Conservation (phyloP, 164 flowering plant genomes). For the Akebia trifoliata region DNA sequence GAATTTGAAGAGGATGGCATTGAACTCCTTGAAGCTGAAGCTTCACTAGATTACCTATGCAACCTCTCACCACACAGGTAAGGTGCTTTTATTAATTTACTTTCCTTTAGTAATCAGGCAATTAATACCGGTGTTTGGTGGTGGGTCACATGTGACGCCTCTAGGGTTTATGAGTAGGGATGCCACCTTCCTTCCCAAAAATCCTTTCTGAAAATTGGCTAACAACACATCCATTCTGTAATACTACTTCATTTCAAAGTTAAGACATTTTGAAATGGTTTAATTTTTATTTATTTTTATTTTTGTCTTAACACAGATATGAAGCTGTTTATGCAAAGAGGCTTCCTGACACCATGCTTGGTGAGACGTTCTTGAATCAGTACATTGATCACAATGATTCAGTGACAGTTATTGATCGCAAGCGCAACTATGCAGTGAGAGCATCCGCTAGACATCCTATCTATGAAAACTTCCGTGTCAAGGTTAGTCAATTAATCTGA, state of each 20-base stretch:
- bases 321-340: constrained; percentile 69
- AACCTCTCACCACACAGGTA: constrained; percentile 91
- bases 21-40: constrained; percentile 69
- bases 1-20: constrained; percentile 66
- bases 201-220: no score
- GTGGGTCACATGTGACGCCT: no score
- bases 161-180: no score
- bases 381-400: constrained; percentile 73
- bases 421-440: constrained; percentile 56
- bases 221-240: no score
- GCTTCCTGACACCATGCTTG: constrained; percentile 73
- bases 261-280: no score
- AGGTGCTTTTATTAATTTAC: background rate
- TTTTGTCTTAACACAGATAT: constrained; percentile 38
- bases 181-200: no score
- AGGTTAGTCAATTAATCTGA: constrained; percentile 45
- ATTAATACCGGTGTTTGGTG: no score
- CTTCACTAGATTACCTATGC: constrained; percentile 83
- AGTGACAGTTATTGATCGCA: constrained; percentile 72
- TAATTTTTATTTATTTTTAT: background rate
- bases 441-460: constrained; percentile 91
- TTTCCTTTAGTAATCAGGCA: background rate
- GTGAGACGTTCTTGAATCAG: constrained; percentile 65
- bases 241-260: no score
- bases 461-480: constrained; percentile 92